A percentile compares a stretch with the other conserved stretches of the same genome.
phyloP scores from a whole-genome alignment of 2,329 filamentous ascomycete genomes.

The Trichoderma sp. region DNA sequence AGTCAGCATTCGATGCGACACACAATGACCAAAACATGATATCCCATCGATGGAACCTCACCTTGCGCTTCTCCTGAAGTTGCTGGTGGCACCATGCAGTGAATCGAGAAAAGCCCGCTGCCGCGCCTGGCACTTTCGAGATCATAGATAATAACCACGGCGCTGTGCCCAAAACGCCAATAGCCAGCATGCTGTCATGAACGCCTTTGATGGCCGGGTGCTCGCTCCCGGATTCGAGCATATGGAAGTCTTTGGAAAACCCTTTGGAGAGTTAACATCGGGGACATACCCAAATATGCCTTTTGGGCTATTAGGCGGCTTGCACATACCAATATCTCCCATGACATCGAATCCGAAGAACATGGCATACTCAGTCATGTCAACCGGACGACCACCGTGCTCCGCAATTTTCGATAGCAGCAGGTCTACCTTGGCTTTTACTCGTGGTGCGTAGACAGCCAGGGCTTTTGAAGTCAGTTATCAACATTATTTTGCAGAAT shows the following conservation, averaged over 20 bases:
- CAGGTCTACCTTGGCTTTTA: constrained; percentile 12
- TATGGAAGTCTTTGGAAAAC: constrained; percentile 14
- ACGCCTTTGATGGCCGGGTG: constrained; percentile 13
- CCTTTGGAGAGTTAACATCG: neutral
- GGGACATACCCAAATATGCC: neutral
- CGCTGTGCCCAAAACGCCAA: neutral
- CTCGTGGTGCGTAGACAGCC: constrained; percentile 11
- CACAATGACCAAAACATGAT: neutral
- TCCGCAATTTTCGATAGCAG: constrained; percentile 11
- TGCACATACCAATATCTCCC: constrained; percentile 40
- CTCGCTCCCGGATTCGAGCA: neutral
- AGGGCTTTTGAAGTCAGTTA: neutral
- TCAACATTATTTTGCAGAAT: neutral
- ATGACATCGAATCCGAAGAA: constrained; percentile 45
- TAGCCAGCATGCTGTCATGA: constrained; percentile 11
- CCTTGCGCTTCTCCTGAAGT: constrained; percentile 25
- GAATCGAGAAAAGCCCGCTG: constrained; percentile 32
- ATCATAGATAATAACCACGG: constrained; percentile 34
- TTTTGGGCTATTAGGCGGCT: neutral
- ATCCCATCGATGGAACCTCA: neutral
- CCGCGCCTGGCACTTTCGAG: constrained; percentile 41
- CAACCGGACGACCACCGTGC: constrained; percentile 28
- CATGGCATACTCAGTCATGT: constrained; percentile 39
- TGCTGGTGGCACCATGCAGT: constrained; percentile 33
- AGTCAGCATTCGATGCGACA: neutral